Evolutionary conservation across 2,329 filamentous ascomycete species (phyloP).

Genomic region (Thermochaetoides dissita): DNA sequence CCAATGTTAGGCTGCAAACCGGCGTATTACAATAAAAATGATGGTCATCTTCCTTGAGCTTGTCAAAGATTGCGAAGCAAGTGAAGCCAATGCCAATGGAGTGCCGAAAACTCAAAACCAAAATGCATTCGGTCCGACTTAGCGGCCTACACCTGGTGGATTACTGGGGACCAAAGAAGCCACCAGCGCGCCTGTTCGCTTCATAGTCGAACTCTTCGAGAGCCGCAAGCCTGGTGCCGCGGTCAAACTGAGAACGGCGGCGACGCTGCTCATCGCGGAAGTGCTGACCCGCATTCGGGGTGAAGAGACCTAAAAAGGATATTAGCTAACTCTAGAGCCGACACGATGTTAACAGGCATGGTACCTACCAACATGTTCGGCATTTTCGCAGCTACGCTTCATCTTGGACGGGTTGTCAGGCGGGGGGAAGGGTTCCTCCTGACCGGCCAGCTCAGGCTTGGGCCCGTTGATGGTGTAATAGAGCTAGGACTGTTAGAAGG

Average conservation of each 20-base stretch:
- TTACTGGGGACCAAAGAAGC: constrained; percentile 17
- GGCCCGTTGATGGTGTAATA: constrained; percentile 38
- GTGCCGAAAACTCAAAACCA: constrained; percentile 1
- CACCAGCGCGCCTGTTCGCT: constrained; percentile 19
- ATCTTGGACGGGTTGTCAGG: constrained; percentile 81
- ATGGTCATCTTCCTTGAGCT: constrained; percentile 10
- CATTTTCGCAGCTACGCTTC: constrained; percentile 75
- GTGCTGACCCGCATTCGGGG: constrained; percentile 61
- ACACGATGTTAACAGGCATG: not conserved
- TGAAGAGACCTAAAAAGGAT: constrained; percentile 51
- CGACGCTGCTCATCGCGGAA: constrained; percentile 63
- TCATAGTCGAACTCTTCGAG: constrained; percentile 48
- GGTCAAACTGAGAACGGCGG: constrained; percentile 65
- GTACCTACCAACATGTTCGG: constrained; percentile 61
- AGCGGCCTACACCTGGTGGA: not conserved
- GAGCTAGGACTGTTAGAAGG: constrained; percentile 25
- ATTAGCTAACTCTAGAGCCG: not conserved
- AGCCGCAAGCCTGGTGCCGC: constrained; percentile 60
- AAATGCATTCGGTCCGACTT: not conserved
- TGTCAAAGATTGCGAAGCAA: constrained; percentile 14
- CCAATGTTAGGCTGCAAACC: constrained; percentile 11
- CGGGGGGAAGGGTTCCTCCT: constrained; percentile 60
- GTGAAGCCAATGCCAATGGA: constrained; percentile 3
- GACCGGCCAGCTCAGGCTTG: constrained; percentile 42
- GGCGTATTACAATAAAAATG: constrained; percentile 12